phyloP scores from a whole-genome alignment of 2,329 filamentous ascomycete genomes.

The Beauveria bassiana region DNA sequence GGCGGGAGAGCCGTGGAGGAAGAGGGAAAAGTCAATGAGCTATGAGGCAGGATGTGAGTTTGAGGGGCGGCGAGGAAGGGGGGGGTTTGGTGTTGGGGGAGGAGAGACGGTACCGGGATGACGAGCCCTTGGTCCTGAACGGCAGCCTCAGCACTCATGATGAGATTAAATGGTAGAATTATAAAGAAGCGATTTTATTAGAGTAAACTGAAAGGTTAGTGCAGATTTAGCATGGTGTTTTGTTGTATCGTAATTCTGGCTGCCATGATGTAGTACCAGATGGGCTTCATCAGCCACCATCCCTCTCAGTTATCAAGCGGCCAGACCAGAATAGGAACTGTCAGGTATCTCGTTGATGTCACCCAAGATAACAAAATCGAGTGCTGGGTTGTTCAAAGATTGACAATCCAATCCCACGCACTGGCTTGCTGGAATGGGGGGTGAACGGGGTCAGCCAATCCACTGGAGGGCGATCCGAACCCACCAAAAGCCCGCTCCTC shows the following conservation, averaged over 20 bases:
- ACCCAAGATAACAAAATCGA: background rate
- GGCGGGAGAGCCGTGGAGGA: slow-evolving; percentile 53
- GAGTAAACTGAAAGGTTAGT: background rate
- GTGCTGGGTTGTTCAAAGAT: no score
- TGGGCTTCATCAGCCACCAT: background rate
- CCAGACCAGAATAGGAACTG: background rate
- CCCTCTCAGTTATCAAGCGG: background rate
- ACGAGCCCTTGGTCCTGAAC: slow-evolving; percentile 45
- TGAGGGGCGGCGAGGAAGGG: slow-evolving; percentile 6
- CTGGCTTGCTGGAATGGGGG: background rate
- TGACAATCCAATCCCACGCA: background rate
- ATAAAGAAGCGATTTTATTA: no score
- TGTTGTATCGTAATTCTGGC: background rate
- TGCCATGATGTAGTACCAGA: background rate
- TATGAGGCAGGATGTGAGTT: slow-evolving; percentile 25
- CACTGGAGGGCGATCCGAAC: background rate
- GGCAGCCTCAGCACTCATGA: slow-evolving; percentile 24
- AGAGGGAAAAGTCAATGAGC: slow-evolving; percentile 73
- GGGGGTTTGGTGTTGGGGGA: slow-evolving; percentile 14
- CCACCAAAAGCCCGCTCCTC: background rate
- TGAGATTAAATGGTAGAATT: background rate
- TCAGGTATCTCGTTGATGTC: background rate
- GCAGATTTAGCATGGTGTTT: background rate
- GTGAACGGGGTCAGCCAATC: background rate
- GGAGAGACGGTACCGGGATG: slow-evolving; percentile 39